Evolutionary conservation across 2,329 filamentous ascomycete genomes (phyloP).

Genomic region (Chaetomium sp.): DNA sequence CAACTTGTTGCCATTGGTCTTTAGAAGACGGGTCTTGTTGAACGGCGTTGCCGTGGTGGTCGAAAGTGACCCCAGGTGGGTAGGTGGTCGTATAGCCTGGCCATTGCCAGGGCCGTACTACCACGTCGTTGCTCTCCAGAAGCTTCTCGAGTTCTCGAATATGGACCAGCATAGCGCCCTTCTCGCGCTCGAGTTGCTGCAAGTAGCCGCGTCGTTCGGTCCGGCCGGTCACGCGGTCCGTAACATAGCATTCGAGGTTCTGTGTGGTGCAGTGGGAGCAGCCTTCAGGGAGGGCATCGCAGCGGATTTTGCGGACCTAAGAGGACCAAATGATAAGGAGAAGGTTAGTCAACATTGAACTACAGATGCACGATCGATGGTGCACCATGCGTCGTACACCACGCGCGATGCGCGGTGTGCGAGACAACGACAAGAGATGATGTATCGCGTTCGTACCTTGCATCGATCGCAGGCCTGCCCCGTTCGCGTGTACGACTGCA

Average conservation of each 20-base stretch:
- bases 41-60: slow-evolving; percentile 24
- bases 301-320: slow-evolving; percentile 78
- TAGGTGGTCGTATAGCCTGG: slow-evolving; percentile 27
- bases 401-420: background rate
- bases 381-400: too few relatives aligned
- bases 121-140: slow-evolving; percentile 53
- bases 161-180: slow-evolving; percentile 58
- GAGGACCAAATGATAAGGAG: slow-evolving; percentile 7
- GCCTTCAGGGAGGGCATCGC: slow-evolving; percentile 71
- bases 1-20: slow-evolving; percentile 32
- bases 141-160: slow-evolving; percentile 63
- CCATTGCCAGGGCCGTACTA: slow-evolving; percentile 48
- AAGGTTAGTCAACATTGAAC: background rate
- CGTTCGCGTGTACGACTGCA: slow-evolving; percentile 55
- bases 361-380: too few relatives aligned
- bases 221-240: slow-evolving; percentile 77
- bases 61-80: slow-evolving; percentile 25
- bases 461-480: slow-evolving; percentile 86
- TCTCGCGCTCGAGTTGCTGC: slow-evolving; percentile 68
- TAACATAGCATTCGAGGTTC: slow-evolving; percentile 73
- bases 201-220: slow-evolving; percentile 73
- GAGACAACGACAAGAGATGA: background rate
- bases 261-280: slow-evolving; percentile 77
- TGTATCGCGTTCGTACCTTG: slow-evolving; percentile 45
- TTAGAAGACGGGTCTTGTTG: slow-evolving; percentile 24